Conservation (phyloP, 1,284 basidiomycete genomes). For the Peniophora sp. region DNA sequence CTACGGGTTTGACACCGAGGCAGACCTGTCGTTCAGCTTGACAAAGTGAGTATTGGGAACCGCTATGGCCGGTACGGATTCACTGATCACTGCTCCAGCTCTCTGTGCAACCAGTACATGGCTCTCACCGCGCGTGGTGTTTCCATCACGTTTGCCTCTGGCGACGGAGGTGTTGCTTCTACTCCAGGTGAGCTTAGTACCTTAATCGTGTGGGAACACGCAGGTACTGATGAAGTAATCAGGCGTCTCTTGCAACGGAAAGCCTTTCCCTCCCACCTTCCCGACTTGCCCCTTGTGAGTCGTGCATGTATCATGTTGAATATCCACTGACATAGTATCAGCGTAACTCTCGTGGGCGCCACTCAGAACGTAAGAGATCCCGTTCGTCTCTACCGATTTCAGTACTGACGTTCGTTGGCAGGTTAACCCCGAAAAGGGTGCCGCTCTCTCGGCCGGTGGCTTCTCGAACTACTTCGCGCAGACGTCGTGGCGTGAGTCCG, state of each 20-base stretch:
- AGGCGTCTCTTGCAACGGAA: conserved; percentile 4
- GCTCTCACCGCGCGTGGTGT: conserved; percentile 54
- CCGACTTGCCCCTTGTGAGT: conserved; percentile 16
- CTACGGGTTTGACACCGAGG: conserved; percentile 3
- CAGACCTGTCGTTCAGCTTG: not conserved
- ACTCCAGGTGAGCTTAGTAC: no score
- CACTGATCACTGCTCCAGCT: conserved; percentile 27
- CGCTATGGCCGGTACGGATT: not conserved
- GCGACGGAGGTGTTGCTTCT: conserved; percentile 28
- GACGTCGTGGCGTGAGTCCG: conserved; percentile 32
- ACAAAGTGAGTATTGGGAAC: not conserved
- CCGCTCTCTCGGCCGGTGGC: conserved; percentile 34
- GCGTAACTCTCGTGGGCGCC: conserved; percentile 51
- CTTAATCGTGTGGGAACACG: no score
- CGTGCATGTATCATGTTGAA: not conserved
- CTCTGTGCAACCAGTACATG: conserved; percentile 39
- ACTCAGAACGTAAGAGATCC: conserved; percentile 25
- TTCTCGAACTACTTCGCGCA: conserved; percentile 36
- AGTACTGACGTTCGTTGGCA: no score
- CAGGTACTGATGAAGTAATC: no score
- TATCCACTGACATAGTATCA: conserved; percentile 33
- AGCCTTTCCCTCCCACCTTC: conserved; percentile 26
- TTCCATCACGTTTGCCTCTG: conserved; percentile 38
- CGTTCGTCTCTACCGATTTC: no score
- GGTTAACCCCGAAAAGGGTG: conserved; percentile 42